Evolutionary conservation across 2,329 filamentous ascomycete species (phyloP).

Genomic region (Xylariomycetidae sp.): DNA sequence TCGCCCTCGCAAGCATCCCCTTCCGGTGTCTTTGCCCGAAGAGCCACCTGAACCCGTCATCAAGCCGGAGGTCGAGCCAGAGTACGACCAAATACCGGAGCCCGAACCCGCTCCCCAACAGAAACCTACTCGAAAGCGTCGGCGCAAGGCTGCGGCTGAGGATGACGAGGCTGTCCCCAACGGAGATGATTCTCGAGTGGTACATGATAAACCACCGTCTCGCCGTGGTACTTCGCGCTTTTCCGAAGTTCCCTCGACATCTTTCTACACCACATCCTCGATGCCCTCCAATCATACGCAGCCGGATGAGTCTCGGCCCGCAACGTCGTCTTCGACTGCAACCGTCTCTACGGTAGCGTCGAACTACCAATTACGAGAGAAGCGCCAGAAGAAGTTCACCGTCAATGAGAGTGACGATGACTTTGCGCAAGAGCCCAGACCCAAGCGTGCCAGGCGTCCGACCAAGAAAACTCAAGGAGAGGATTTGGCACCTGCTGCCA

Average conservation of each 20-base stretch:
- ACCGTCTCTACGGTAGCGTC: conserved; percentile 44
- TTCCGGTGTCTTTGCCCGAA: conserved; percentile 17
- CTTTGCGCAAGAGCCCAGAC: conserved; percentile 22
- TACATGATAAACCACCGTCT: background rate
- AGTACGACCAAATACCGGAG: no score
- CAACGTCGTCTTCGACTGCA: conserved; percentile 47
- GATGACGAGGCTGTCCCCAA: conserved; percentile 11
- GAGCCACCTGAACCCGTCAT: conserved; percentile 8
- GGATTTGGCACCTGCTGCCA: conserved; percentile 10
- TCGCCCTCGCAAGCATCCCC: conserved; percentile 23
- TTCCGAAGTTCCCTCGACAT: conserved; percentile 33
- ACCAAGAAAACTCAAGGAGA: conserved; percentile 23
- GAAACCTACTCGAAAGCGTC: conserved; percentile 21
- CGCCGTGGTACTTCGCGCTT: conserved; percentile 15
- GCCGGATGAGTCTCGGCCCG: conserved; percentile 45
- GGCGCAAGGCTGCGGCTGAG: conserved; percentile 11
- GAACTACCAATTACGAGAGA: conserved; percentile 46
- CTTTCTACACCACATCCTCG: conserved; percentile 33
- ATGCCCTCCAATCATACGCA: conserved; percentile 28
- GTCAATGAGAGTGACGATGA: conserved; percentile 40
- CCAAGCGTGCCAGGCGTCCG: conserved; percentile 22
- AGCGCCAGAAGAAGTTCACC: conserved; percentile 48
- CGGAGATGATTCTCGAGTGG: conserved; percentile 4
- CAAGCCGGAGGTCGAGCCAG: conserved; percentile 10
- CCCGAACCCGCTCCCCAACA: conserved; percentile 8